Base-by-base conservation (phyloP, 1,284 basidiomycete species). In the Austropuccinia psidii region DNA sequence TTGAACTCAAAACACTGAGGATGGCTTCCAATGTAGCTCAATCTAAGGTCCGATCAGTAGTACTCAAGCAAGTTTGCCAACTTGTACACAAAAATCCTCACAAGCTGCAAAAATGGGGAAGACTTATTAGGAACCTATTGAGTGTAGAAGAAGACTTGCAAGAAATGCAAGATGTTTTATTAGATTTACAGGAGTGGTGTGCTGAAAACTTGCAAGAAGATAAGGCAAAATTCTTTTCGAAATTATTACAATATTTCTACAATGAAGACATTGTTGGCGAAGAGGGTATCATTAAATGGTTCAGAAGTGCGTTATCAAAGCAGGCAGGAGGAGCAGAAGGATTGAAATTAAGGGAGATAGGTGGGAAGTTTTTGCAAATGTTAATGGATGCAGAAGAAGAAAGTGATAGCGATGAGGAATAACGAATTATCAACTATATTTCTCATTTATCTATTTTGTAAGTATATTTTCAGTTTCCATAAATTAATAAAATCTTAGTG, bases 1-100 rank as follows among this genome's bases (percentile, higher is more conserved):
- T 95, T 77, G 92, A 95, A 80, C 85, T 95, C 77, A 95, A 94
- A 84, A 95, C 92, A 64, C 85, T 95, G 67, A 88, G 93, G 57
- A 95, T 95, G 93, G 91, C 92, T 50, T 89, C 87, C 77, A 95
- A 95, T 79, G 93, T 94, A 55, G 85, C 89, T 4, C 84, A 93
- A 31, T 84, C 84, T 21, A 85, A 87, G 75, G 91, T 95, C 57
- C 85, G 89, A 66, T 88, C 89, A 80, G 88, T 88, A 17, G 90
- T 93, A 33, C 84, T 94, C 39, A 84, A 84, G 21, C 87, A 86
- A 35, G 84, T 92, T 72, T 88, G 91, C 66, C 86, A 87, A 75
- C 84, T 84, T 74, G 87, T 91, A 43, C 41, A 66, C 35, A 33
- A 39, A 39, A 27, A 35, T 41, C 62, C 67, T n/a, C 27, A 35